Evolutionary conservation across 2,329 filamentous ascomycete genomes (phyloP), one percentile per base, ranked within the genome.

Genomic region (Iodosphaeria phyllophila): DNA sequence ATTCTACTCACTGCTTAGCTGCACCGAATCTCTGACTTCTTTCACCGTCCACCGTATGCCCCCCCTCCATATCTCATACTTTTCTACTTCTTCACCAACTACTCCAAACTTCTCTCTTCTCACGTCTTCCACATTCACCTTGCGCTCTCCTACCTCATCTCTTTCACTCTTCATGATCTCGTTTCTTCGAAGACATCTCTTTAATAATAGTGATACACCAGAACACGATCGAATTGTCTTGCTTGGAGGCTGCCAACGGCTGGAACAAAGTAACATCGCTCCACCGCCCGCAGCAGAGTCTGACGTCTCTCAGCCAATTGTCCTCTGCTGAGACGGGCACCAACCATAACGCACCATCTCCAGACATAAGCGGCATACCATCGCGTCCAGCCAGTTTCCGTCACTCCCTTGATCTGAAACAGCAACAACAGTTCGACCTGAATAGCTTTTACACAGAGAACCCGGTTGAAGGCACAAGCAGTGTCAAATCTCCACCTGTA

Each of bases 161-260:
- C n/a, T n/a, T n/a, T n/a, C n/a, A n/a, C n/a, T n/a, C n/a, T n/a
- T n/a, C n/a, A n/a, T n/a, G n/a, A n/a, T n/a, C n/a, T n/a, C n/a
- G n/a, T n/a, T n/a, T n/a, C n/a, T n/a, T n/a, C n/a, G n/a, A n/a
- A n/a, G n/a, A n/a, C n/a, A n/a, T n/a, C n/a, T n/a, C n/a, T n/a
- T n/a, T n/a, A n/a, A n/a, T n/a, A n/a, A n/a, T n/a, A n/a, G n/a
- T n/a, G n/a, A n/a, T n/a, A n/a, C n/a, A n/a, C n/a, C n/a, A n/a
- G n/a, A n/a, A n/a, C n/a, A n/a, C 80, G 26, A 62, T 84, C 42
- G 80, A 92, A 50, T 63, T 91, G 45, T 76, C 79, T 29, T 70
- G 72, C 24, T 70, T 71, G 32, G 41, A 46, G 24, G 32, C 46
- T 19, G 37, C 41, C 26, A 53, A 58, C 52, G 58, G 61, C 36